phyloP scores from a whole-genome alignment of 129 eudicot genomes.

The Arctium minus region DNA sequence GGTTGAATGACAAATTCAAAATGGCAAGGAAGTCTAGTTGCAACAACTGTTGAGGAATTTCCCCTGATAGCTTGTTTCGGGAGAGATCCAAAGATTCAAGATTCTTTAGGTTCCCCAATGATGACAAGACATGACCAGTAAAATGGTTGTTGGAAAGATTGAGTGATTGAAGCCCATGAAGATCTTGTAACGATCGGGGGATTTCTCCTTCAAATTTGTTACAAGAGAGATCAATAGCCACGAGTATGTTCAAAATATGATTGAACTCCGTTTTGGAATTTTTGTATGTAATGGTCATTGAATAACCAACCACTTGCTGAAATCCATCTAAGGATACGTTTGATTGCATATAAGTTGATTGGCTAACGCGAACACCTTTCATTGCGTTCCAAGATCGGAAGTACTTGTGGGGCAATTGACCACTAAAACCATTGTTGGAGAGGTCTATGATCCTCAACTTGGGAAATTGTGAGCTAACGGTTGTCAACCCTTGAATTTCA shows the following conservation, averaged over 20 bases:
- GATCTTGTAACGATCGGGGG: slow-evolving; percentile 19
- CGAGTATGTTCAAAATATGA: neutral
- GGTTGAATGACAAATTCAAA: slow-evolving; percentile 24
- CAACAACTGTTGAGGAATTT: slow-evolving; percentile 22
- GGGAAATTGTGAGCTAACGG: neutral
- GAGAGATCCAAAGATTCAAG: slow-evolving; percentile 36
- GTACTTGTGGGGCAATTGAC: neutral
- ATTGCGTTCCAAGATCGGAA: slow-evolving; percentile 9
- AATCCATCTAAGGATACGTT: neutral
- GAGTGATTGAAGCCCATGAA: slow-evolving; percentile 16
- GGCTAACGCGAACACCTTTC: neutral
- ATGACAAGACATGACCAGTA: neutral
- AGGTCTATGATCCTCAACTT: slow-evolving; percentile 22
- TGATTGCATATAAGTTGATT: neutral
- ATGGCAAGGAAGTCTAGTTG: slow-evolving; percentile 19
- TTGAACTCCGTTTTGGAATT: neutral
- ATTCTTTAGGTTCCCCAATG: slow-evolving; percentile 4
- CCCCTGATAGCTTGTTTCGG: slow-evolving; percentile 17
- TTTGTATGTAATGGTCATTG: slow-evolving; percentile 4
- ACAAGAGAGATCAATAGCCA: slow-evolving; percentile 28
- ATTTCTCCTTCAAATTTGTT: slow-evolving; percentile 28
- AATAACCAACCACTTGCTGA: neutral
- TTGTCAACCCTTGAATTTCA: neutral
- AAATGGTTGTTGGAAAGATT: slow-evolving; percentile 36
- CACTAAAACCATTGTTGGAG: slow-evolving; percentile 8